Evolutionary conservation across 805 yeast species (phyloP).

Genomic region (Vanderwaltozyma yarrowii): DNA sequence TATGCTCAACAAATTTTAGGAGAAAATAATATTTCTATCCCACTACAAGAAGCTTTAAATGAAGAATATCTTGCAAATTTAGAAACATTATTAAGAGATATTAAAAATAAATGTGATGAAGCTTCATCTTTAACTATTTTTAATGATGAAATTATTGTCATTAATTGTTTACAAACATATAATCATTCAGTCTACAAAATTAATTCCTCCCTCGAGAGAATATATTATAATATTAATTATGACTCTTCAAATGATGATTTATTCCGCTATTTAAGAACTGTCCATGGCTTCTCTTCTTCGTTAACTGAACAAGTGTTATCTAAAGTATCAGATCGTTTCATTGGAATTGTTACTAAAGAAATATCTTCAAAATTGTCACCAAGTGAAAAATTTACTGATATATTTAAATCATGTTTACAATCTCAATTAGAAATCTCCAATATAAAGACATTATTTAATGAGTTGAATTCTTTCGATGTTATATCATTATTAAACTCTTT

Average conservation of each 20-base stretch:
- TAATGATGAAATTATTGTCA: constrained; percentile 21
- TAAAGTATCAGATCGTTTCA: constrained; percentile 28
- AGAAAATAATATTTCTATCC: constrained; percentile 15
- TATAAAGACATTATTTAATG: constrained; percentile 31
- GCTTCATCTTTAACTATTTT: constrained; percentile 41
- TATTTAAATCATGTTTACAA: constrained; percentile 36
- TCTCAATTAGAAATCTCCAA: constrained; percentile 32
- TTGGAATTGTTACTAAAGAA: constrained; percentile 30
- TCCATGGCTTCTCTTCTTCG: constrained; percentile 33
- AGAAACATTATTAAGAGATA: constrained; percentile 62
- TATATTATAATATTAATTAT: constrained; percentile 16
- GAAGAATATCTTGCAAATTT: constrained; percentile 57
- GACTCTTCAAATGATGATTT: constrained; percentile 19
- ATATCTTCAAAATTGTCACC: constrained; percentile 26
- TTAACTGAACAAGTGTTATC: constrained; percentile 30
- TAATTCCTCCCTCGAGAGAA: constrained; percentile 22
- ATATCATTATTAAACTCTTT: constrained; percentile 31
- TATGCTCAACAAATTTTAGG: constrained; percentile 31
- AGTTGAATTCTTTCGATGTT: constrained; percentile 32
- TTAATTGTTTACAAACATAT: constrained; percentile 26
- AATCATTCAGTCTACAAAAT: constrained; percentile 23
- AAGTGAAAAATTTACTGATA: constrained; percentile 15
- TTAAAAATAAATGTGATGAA: constrained; percentile 50
- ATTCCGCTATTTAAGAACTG: constrained; percentile 24
- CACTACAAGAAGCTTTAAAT: constrained; percentile 18